A percentile compares a stretch with the other conserved stretches of the same genome.
These are phyloP conservation scores for Phyllosticta paracitricarpa DNA, from an alignment of 2,329 filamentous ascomycete genomes.

Conservation along the genomic window DNA sequence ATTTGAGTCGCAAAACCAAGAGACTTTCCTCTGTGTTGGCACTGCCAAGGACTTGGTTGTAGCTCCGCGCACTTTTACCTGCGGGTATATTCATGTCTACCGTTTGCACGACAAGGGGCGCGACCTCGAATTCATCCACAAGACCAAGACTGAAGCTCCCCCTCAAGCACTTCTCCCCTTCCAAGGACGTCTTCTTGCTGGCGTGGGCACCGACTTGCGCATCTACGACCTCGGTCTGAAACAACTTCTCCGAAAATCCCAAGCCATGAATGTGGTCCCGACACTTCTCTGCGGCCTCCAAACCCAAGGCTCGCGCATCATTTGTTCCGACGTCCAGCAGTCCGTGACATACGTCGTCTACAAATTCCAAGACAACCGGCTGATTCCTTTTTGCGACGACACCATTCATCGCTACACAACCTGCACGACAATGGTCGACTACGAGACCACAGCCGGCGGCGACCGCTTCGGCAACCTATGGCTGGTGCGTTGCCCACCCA, in stretches of 20 bases:
- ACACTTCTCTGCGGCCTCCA: conserved; percentile 82
- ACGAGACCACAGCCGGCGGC: conserved; percentile 86
- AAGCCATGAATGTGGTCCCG: conserved; percentile 60
- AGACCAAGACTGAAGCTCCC: conserved; percentile 83
- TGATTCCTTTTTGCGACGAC: conserved; percentile 92
- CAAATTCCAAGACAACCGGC: conserved; percentile 80
- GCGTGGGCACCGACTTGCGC: conserved; percentile 69
- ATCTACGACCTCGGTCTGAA: conserved; percentile 91
- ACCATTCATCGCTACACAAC: conserved; percentile 84
- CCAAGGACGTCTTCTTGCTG: conserved; percentile 81
- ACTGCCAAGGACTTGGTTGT: conserved; percentile 84
- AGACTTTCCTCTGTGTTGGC: conserved; percentile 86
- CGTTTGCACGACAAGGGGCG: conserved; percentile 79
- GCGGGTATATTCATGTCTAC: conserved; percentile 87
- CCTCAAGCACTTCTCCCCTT: conserved; percentile 86
- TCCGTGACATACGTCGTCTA: conserved; percentile 88
- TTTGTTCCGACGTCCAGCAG: conserved; percentile 88
- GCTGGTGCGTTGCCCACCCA: conserved; percentile 77
- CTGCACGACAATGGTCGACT: conserved; percentile 88
- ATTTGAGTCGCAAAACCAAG: conserved; percentile 81
- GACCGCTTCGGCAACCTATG: conserved; percentile 98
- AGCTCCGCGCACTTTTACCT: conserved; percentile 62
- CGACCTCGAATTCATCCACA: conserved; percentile 88
- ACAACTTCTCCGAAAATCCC: conserved; percentile 84
- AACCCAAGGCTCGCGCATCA: conserved; percentile 81